Conservation (phyloP, 768 basidiomycete genomes). For the Rossbeevera mucosa region DNA sequence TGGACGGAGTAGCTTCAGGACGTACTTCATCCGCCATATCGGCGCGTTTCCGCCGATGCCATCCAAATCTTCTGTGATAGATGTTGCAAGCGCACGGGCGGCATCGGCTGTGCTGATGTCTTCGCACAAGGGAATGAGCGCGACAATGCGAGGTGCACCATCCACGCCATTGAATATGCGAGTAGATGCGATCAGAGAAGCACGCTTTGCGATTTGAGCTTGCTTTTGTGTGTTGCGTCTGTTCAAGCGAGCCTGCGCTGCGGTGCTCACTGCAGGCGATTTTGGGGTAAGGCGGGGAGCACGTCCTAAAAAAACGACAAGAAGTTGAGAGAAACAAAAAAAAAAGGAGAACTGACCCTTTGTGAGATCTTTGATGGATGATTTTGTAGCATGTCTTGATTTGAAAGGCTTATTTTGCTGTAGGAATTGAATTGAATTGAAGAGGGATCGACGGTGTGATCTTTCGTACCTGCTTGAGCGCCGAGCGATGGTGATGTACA, state of each 20-base stretch:
- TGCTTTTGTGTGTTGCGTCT: conserved; percentile 85
- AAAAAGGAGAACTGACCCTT: conserved; percentile 54
- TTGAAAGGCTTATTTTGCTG: conserved; percentile 93
- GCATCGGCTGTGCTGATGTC: conserved; percentile 54
- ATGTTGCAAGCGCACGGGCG: conserved; percentile 53
- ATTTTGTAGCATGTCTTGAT: conserved; percentile 85
- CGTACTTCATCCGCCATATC: conserved; percentile 66
- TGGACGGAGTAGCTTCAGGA: background rate
- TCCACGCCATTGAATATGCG: conserved; percentile 77
- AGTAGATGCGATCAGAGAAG: conserved; percentile 60
- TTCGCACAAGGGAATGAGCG: conserved; percentile 76
- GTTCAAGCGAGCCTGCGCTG: conserved; percentile 70
- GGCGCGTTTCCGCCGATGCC: conserved; percentile 5
- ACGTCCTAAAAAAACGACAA: conserved; percentile 43
- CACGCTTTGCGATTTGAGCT: conserved; percentile 66
- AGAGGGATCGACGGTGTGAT: background rate
- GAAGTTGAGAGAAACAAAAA: background rate
- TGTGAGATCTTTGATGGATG: conserved; percentile 73
- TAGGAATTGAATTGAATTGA: background rate
- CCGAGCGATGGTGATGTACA: conserved; percentile 65
- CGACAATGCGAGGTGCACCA: conserved; percentile 80
- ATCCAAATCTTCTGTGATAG: conserved; percentile 46
- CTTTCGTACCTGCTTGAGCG: conserved; percentile 72
- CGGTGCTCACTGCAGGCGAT: conserved; percentile 41
- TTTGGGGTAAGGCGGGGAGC: conserved; percentile 54